These are phyloP conservation scores for Leishmania mexicana DNA, from an alignment of 208 protist species.

Conservation along the genomic window DNA sequence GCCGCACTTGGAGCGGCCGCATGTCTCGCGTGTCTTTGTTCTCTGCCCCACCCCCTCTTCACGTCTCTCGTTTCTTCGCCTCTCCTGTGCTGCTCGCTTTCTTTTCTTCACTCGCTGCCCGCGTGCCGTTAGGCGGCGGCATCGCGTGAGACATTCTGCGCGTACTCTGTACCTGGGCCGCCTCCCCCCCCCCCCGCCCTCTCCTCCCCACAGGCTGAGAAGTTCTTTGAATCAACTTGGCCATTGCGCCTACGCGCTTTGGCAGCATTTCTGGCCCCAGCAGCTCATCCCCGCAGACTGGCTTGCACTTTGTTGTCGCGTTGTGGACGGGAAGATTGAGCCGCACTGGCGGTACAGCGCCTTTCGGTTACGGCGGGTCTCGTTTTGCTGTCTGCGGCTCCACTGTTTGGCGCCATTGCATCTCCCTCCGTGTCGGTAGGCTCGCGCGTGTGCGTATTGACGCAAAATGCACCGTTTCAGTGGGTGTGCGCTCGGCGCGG, in stretches of 20 bases:
- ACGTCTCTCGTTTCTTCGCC: neutral
- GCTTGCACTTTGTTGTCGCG: neutral
- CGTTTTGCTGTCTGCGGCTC: no score
- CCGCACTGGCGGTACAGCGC: neutral
- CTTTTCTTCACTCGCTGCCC: neutral
- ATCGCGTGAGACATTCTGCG: neutral
- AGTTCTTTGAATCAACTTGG: neutral
- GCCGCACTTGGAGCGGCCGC: neutral
- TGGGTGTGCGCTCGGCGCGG: neutral
- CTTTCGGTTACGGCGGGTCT: neutral
- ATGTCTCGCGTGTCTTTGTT: neutral
- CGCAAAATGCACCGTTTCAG: slow-evolving; percentile 22
- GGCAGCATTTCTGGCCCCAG: neutral
- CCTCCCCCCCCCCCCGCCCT: neutral
- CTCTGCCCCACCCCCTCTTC: neutral
- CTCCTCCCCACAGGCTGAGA: neutral
- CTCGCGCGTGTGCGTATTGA: neutral
- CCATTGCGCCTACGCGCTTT: neutral
- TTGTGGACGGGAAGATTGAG: neutral
- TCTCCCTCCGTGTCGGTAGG: neutral
- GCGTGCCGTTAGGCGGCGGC: neutral
- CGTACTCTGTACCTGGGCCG: neutral
- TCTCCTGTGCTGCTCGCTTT: neutral
- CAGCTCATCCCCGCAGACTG: neutral
- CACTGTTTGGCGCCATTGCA: neutral